These are phyloP conservation scores for Dactylis glomerata DNA, from an alignment of 176 grass and related monocot genomes.

Conservation along the genomic window DNA sequence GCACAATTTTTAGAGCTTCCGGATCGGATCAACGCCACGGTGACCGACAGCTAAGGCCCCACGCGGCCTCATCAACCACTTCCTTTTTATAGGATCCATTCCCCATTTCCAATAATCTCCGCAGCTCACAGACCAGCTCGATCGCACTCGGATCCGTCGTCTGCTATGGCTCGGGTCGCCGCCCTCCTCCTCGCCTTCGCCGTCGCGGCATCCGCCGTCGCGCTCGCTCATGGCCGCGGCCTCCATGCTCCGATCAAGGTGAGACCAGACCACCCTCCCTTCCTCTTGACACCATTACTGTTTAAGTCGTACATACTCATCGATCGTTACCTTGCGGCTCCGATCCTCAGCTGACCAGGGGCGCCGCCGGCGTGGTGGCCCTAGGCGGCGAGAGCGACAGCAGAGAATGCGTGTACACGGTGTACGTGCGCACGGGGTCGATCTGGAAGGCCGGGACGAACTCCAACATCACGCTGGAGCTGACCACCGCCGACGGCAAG, in stretches of 20 bases:
- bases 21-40: slow-evolving; percentile 21
- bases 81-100: slow-evolving; percentile 24
- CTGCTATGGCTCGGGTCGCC: slow-evolving; percentile 31
- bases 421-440: slow-evolving; percentile 83
- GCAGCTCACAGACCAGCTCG: neutral
- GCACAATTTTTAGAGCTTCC: neutral
- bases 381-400: neutral
- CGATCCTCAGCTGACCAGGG: slow-evolving; percentile 20
- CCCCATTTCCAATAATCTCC: neutral
- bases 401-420: slow-evolving; percentile 82
- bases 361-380: neutral
- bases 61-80: neutral
- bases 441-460: slow-evolving; percentile 79
- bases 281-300: neutral
- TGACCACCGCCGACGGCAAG: slow-evolving; percentile 40
- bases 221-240: neutral
- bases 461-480: slow-evolving; percentile 66
- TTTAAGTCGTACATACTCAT: neutral
- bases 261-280: neutral
- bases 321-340: neutral
- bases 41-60: neutral
- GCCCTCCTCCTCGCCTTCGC: slow-evolving; percentile 27
- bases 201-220: slow-evolving; percentile 10
- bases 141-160: neutral
- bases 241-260: slow-evolving; percentile 21